These are phyloP conservation scores for Heterobasidion parviporum DNA, from an alignment of 1,284 basidiomycete species.

Conservation along the genomic window DNA sequence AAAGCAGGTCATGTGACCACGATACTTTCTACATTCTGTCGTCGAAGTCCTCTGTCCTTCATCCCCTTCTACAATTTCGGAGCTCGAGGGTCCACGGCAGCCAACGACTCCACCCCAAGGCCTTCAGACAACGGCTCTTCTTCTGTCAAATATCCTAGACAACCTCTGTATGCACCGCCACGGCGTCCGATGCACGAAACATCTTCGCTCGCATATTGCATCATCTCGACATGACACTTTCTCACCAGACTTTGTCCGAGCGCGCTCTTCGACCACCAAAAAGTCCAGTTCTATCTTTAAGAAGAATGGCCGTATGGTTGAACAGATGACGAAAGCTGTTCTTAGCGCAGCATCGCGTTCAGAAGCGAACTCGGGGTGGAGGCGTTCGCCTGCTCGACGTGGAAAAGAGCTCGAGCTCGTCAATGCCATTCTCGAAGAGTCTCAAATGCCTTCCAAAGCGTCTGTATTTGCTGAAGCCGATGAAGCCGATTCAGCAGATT, in stretches of 20 bases:
- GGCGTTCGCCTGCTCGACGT: not conserved
- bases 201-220: not conserved
- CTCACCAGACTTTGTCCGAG: not conserved
- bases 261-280: not conserved
- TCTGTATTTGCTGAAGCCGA: not conserved
- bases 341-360: not conserved
- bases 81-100: too few relatives aligned
- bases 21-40: too few relatives aligned
- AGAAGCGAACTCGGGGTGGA: not conserved
- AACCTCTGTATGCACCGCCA: constrained; percentile 7
- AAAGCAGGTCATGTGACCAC: too few relatives aligned
- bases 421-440: constrained; percentile 8
- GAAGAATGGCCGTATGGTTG: not conserved
- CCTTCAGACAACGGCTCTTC: too few relatives aligned
- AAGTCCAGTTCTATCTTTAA: not conserved
- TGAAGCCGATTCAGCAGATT: not conserved
- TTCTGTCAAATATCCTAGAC: too few relatives aligned
- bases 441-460: not conserved
- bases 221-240: not conserved
- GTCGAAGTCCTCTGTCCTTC: too few relatives aligned
- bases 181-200: not conserved
- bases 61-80: too few relatives aligned
- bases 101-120: too few relatives aligned
- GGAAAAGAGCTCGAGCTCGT: constrained; percentile 8
- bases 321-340: not conserved